Evolutionary conservation across 345 rosid genomes (phyloP), one percentile per base, ranked within the genome.

Genomic region (Nasturtium officinale): DNA sequence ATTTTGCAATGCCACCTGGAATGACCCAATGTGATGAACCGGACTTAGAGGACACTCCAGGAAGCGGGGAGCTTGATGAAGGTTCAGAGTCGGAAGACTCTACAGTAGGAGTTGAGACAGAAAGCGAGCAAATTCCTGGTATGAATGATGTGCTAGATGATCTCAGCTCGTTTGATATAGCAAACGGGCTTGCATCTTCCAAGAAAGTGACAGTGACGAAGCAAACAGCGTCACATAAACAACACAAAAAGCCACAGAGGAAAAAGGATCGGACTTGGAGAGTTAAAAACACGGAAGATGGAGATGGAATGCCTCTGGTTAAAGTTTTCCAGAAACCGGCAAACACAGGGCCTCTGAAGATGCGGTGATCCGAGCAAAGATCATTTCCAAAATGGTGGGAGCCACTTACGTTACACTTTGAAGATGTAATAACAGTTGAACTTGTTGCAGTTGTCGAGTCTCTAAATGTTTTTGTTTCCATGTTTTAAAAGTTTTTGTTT

Each of bases 221-320:
- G 80, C 42, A 82, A 21, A 82, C 48, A 1, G 85, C 81, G 2
- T 74, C 92, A 3, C 85, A 81, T 65, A 95, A 88, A 76, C 87
- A 91, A 20, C 99, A 95, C 72, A 91, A 80, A 76, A 91, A 95
- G 84, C 96, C 96, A 23, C 90, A 86, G 77, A 84, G 87, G 85
- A 91, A 82, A 69, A 91, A 95, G 69, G 90, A 91, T 80, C 80
- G 96, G 0, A 72, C 91, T 5, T 95, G 97, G 99, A 86, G 96
- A 73, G 79, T 76, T 7, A 16, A 87, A 73, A 58, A 72, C 73
- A 76, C 66, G 23, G 65, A 71, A 12, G 61, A 69, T 54, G 73
- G 77, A 30, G 78, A 69, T 69, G 82, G 79, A 75, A 91, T 87
- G 96, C 96, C 99, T 5, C 79, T 82, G 17, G 82, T 77, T 7